Base-by-base conservation (phyloP, 805 yeast genomes). In the Myxozyma vanderwaltii region DNA sequence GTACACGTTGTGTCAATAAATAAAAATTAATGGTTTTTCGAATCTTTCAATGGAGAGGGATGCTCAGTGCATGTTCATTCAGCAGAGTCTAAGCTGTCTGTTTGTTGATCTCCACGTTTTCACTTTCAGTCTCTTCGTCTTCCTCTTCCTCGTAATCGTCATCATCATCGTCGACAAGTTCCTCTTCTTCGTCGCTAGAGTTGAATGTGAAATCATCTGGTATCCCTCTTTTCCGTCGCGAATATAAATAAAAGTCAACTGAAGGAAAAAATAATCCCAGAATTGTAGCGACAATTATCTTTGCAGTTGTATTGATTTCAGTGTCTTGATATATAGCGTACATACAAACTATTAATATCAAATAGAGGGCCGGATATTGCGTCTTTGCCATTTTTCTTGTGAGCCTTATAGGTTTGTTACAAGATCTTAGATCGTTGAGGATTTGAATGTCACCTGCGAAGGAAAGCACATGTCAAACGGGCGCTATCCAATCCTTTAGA, bases 141-240 rank as follows among this genome's bases (percentile, higher is more conserved):
- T 24, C 33, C 12, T 19, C n/a, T 10, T 43, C 46, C 8, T 49
- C 52, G 10, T 13, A 43, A 13, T 52, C 50, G 6, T 35, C 44
- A 15, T 52, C 54, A 7, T 21, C 50, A 12, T 21, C 47, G 17
- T 38, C 51, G 23, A 35, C 41, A 8, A 36, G 12, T 21, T 49
- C 59, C 23, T 41, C 50, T 21, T 51, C 56, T 8, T 47, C 52
- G 45, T 27, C 55, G 40, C 61, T 57, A 26, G 57, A 52, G 19
- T 33, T 31, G 33, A 39, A 47, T 29, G 21, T 51, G 54, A 38
- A 57, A 33, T 51, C 50, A 23, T 57, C 61, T 5, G 61, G 61
- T 21, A 57, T 57, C 26, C 61, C 61, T 10, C 57, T 29, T 17
- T 39, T 46, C 17, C 61, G 44, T 3, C 61, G 49, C 17, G 61